Base-by-base conservation (phyloP, 352 stramenopile species). In the Pythium brachiatum region DNA sequence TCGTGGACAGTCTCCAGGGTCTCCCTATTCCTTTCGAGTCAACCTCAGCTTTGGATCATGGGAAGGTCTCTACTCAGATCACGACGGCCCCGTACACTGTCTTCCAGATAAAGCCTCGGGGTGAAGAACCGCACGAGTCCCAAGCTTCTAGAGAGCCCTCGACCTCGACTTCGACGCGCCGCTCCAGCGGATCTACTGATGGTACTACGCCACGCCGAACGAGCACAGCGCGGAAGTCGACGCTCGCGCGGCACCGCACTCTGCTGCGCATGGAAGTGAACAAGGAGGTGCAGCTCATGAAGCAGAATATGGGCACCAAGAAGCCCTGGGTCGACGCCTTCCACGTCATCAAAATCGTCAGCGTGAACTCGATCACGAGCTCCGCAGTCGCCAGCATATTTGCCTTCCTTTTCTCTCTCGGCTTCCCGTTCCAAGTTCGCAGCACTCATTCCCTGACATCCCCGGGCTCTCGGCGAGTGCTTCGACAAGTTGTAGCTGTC, bases 301-400 rank as follows among this genome's bases (percentile, higher is more conserved):
- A 66, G 13, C 61, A 50, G 55, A 78, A 75, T 38, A 26, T 78
- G 5, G 53, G 67, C 4, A 62, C 50, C 11, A 7, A 27, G 36
- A 64, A 68, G 25, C 64, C 60, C 20, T 75, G 71, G 71, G 11
- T 56, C 8, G 71, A 75, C n/a, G 64, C 47, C 1, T 3, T 70
- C 7, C 8, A 46, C 7, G 68, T 75, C 7, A 75, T 75, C 34
- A 50, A 46, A 16, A 62, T 70, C 36, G 64, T 78, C 16, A 43
- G 52, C 3, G 43, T 41, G 20, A 78, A 78, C 32, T 67, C 64
- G 0, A 1, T 62, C 8, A 51, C 16, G 20, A 52, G 53, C 53
- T 47, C n/a, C n/a, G 9, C 20, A 9, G 16, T 51, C 18, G 23
- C 36, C 16, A 15, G 15, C n/a, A n/a, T 29, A 7, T 27, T 20